Evolutionary conservation across 495 filamentous ascomycete species (phyloP).

Genomic region (Neurospora africana): DNA sequence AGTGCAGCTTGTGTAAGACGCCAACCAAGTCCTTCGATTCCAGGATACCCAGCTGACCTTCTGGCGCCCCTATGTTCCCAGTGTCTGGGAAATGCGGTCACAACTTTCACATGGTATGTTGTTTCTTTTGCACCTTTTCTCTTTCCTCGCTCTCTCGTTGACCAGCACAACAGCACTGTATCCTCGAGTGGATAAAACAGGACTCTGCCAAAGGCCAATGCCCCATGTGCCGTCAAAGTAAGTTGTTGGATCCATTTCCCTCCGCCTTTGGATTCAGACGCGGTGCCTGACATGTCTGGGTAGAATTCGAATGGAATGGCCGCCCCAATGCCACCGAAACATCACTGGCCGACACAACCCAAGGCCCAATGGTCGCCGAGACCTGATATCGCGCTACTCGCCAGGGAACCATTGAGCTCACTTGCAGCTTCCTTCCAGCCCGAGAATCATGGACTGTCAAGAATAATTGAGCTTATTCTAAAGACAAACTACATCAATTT

Average conservation of each 20-base stretch:
- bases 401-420: background rate
- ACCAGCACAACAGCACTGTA: constrained; percentile 61
- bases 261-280: background rate
- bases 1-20: constrained; percentile 75
- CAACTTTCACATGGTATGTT: constrained; percentile 85
- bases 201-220: constrained; percentile 89
- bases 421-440: background rate
- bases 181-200: constrained; percentile 90
- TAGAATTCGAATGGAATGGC: constrained; percentile 60
- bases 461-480: background rate
- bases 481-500: background rate
- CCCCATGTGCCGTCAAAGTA: constrained; percentile 96
- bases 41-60: background rate
- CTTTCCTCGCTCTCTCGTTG: background rate
- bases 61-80: constrained; percentile 24
- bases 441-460: background rate
- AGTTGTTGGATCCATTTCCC: constrained; percentile 17
- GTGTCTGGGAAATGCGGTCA: constrained; percentile 94
- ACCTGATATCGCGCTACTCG: background rate
- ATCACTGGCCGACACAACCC: constrained; percentile 7
- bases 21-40: background rate
- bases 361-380: constrained; percentile 1
- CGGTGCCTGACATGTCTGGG: background rate
- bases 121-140: background rate
- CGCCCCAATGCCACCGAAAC: constrained; percentile 12